Evolutionary conservation across 352 stramenopile genomes (phyloP).

Genomic region (Phytophthora constricta): DNA sequence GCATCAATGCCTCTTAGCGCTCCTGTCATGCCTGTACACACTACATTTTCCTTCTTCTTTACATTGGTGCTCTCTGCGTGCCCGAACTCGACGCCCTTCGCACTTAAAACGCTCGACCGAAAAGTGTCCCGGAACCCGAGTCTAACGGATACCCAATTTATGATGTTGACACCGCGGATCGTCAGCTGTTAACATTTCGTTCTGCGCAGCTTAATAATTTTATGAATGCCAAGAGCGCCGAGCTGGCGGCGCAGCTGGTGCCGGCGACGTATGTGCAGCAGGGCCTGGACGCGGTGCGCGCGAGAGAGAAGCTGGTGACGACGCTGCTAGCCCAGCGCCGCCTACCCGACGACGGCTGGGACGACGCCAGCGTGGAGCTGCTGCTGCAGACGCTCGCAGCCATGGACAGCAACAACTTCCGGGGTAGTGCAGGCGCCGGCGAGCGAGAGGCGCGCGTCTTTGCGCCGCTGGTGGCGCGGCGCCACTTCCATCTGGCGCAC

Average conservation of each 20-base stretch:
- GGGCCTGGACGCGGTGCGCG: slow-evolving; percentile 65
- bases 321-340: slow-evolving; percentile 83
- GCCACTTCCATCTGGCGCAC: slow-evolving; percentile 95
- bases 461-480: slow-evolving; percentile 70
- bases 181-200: too few relatives aligned
- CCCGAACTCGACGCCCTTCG: too few relatives aligned
- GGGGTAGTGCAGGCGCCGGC: slow-evolving; percentile 91
- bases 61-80: too few relatives aligned
- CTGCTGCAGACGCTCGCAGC: slow-evolving; percentile 87
- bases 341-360: slow-evolving; percentile 89
- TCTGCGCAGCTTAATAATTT: background rate
- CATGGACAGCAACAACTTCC: slow-evolving; percentile 97
- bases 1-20: background rate
- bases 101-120: background rate
- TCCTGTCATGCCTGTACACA: too few relatives aligned
- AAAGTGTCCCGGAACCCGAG: too few relatives aligned
- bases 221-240: slow-evolving; percentile 62
- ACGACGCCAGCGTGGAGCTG: slow-evolving; percentile 88
- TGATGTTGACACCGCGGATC: too few relatives aligned
- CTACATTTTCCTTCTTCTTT: background rate
- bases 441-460: slow-evolving; percentile 97
- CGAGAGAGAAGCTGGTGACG: slow-evolving; percentile 75
- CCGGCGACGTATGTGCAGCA: slow-evolving; percentile 81
- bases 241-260: slow-evolving; percentile 65
- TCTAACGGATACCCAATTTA: background rate